Base-by-base conservation (phyloP, 1,139 yeast species). In the Zhuliangozyma parablackwelliae region DNA sequence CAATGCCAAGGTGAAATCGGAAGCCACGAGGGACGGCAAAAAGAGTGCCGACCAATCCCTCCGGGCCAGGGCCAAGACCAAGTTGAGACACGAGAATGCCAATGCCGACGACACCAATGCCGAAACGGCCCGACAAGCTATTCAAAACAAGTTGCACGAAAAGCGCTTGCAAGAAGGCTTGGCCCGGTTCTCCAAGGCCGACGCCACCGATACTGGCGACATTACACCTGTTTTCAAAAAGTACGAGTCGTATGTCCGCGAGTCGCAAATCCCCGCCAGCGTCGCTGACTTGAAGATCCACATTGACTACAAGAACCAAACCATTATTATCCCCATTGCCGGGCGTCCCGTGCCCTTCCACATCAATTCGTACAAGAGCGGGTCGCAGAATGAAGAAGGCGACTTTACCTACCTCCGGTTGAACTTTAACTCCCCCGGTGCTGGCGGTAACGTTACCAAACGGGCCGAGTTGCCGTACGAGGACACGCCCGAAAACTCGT, bases 311-410 rank as follows among this genome's bases (percentile, higher is more conserved):
- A 88, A 87, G 54, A 78, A 85, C 43, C 96, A 89, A 61, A 87
- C 97, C 1, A 85, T 92, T 38, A 78, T 92, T 43, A 68, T 92
- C 42, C 98, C 98, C 35, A 85, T 92, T 43, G 80, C 84, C 52
- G 98, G 98, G 43, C 78, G 98, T 54, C 97, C 98, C 2, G 98
- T 94, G 34, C 98, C 98, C 24, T 90, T 92, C 72, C 98, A 92
- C 59, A 89, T 92, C 52, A 88, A 89, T 56, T 72, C 97, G 7
- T 90, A 87, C 63, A 92, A 90, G 57, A 90, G 88, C 59, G 97
- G 97, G 34, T 85, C 95, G 21, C 92, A 89, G 55, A 88, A 84
- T 48, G 98, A 92, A 54, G 98, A 94, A 66, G 97, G 97, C 32
- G 97, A 90, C 48, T 89, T 77, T 58, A 90, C 96, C 2, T 90